Base-by-base conservation (phyloP, 225 moss, liverwort and hornwort species). In the Asterella californica region DNA sequence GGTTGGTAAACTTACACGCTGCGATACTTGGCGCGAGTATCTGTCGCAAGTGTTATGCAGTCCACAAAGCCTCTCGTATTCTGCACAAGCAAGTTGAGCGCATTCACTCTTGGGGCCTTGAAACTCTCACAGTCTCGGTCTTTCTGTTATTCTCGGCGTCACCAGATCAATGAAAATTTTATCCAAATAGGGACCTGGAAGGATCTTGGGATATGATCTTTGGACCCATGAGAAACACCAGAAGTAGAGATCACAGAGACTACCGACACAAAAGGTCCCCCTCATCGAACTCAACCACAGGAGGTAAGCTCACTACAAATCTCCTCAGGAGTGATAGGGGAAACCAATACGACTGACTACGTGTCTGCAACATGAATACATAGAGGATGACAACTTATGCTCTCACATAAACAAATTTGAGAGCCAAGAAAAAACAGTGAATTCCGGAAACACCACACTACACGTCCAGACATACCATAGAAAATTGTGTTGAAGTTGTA, bases 401-500 rank as follows among this genome's bases (percentile, higher is more conserved):
- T 52, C 4, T n/a, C 25, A 61, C 3, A 27, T 27, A 25, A 25
- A 27, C 42, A 7, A n/a, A 27, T 25, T 27, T 5, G 22, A 61
- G 27, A 27, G 7, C 27, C n/a, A 10, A 21, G n/a, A 27, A 4
- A n/a, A 5, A 2, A 25, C 61, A 27, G 5, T 61, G 10, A 27
- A 27, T 61, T 27, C 52, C 52, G 4, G 52, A 52, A 52, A 52
- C 52, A 52, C 12, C 12, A 14, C 10, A 52, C 10, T 17, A 52
- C 17, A 10, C 52, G 12, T 52, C 46, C 15, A 46, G 15, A 49
- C 70, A 53, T 52, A 92, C 96, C 96, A 62, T 90, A 84, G 46
- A 93, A 99, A 75, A 93, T 77, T 30, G 87, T 86, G 74, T 89
- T 92, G 69, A 99, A 99, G 81, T 94, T 99, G 54, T 91, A 93